Evolutionary conservation across 257 asterid genomes (phyloP).

Genomic region (Solanum piurae): DNA sequence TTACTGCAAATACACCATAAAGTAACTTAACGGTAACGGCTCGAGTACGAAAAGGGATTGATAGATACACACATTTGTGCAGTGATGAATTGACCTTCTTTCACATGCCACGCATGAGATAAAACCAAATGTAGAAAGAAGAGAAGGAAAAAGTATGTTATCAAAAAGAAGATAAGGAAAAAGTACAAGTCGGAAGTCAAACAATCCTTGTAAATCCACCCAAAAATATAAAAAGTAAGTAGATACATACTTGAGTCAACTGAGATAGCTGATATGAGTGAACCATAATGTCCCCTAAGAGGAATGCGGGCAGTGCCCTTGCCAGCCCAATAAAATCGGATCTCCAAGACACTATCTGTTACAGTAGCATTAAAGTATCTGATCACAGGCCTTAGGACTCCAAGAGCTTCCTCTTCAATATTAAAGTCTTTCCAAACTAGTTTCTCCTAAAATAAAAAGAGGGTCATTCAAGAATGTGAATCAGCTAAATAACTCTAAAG

Average conservation of each 20-base stretch:
- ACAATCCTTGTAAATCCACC: neutral
- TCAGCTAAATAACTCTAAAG: neutral
- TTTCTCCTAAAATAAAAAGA: constrained; percentile 36
- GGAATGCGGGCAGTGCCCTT: constrained; percentile 74
- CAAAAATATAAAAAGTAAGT: neutral
- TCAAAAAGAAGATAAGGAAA: neutral
- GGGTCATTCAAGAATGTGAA: constrained; percentile 23
- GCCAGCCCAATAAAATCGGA: constrained; percentile 85
- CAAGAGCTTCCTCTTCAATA: constrained; percentile 68
- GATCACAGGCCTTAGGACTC: constrained; percentile 40
- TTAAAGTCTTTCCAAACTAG: constrained; percentile 60
- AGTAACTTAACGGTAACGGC: neutral
- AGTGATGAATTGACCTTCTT: neutral
- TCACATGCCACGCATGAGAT: neutral
- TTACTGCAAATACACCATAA: neutral
- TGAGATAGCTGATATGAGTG: constrained; percentile 85
- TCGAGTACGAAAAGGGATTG: neutral
- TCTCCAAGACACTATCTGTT: constrained; percentile 39
- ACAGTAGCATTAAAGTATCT: constrained; percentile 41
- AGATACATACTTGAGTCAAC: constrained; percentile 41
- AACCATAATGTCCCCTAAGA: constrained; percentile 65
- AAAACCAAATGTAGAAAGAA: neutral
- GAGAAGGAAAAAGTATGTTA: neutral
- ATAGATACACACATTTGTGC: neutral
- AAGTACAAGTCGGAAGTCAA: neutral